phyloP scores from a whole-genome alignment of 257 asterid species.

The Leptodermis oblonga region DNA sequence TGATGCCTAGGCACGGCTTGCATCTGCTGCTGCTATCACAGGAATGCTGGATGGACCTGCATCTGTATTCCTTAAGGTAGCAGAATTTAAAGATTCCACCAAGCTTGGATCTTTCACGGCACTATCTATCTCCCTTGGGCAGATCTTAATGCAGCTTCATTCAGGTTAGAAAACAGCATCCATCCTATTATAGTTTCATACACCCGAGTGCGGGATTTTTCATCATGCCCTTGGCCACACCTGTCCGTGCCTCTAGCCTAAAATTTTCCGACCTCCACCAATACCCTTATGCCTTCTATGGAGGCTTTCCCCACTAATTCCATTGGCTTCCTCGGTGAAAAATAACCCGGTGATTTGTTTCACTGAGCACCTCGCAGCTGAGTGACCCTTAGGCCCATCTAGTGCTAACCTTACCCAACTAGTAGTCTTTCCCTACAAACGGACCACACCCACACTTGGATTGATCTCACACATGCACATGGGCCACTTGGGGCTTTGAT shows the following conservation, averaged over 20 bases:
- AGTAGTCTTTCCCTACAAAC: too few species aligned
- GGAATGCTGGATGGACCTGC: conserved; percentile 88
- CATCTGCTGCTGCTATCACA: conserved; percentile 74
- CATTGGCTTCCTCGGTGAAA: not conserved
- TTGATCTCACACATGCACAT: not conserved
- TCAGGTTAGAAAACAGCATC: conserved; percentile 48
- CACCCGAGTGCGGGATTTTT: not conserved
- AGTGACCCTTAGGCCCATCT: not conserved
- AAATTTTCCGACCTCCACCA: not conserved
- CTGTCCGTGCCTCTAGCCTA: not conserved
- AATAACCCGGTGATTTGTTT: too few species aligned
- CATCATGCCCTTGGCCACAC: not conserved
- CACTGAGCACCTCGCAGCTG: too few species aligned
- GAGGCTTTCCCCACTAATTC: not conserved
- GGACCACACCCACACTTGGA: too few species aligned
- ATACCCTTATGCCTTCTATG: not conserved
- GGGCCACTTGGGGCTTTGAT: not conserved
- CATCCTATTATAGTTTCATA: conserved; percentile 9
- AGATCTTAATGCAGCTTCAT: conserved; percentile 86
- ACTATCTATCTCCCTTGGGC: conserved; percentile 92
- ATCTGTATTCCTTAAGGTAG: conserved; percentile 85
- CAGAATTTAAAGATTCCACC: conserved; percentile 64
- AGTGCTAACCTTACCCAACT: not conserved
- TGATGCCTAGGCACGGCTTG: conserved; percentile 66
- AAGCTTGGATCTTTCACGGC: conserved; percentile 85